A percentile compares a stretch with the other conserved stretches of the same genome.
phyloP scores from a whole-genome alignment of 345 rosid genomes.

The Syzygium aqueum region DNA sequence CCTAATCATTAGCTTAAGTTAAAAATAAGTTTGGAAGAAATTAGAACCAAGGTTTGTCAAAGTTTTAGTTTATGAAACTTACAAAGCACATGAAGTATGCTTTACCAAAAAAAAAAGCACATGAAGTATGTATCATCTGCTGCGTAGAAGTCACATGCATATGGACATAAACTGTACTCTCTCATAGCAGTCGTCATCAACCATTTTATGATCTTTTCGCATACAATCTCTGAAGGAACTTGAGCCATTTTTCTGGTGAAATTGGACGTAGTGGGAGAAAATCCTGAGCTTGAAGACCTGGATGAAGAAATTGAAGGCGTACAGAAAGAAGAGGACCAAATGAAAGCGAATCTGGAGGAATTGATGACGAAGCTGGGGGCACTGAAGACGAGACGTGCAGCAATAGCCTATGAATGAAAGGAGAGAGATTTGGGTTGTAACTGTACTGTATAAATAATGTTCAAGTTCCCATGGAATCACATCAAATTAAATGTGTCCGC shows the following conservation, averaged over 20 bases:
- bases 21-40: background rate
- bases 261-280: background rate
- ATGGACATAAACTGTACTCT: background rate
- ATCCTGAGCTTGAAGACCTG: background rate
- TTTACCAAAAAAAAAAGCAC: no score
- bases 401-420: background rate
- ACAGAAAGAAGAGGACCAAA: background rate
- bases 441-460: no score
- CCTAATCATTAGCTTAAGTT: background rate
- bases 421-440: no score
- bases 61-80: background rate
- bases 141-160: background rate
- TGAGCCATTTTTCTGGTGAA: background rate
- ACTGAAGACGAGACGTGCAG: background rate
- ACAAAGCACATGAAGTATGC: background rate
- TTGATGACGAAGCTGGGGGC: background rate
- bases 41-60: background rate
- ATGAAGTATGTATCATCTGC: background rate
- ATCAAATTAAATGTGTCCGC: background rate
- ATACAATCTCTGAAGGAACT: background rate
- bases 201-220: background rate
- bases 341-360: background rate
- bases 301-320: background rate
- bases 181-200: background rate
- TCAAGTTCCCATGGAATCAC: background rate